Evolutionary conservation across 352 stramenopile species (phyloP), one percentile per base, ranked within the genome.

Genomic region (Globisporangium ultimum): DNA sequence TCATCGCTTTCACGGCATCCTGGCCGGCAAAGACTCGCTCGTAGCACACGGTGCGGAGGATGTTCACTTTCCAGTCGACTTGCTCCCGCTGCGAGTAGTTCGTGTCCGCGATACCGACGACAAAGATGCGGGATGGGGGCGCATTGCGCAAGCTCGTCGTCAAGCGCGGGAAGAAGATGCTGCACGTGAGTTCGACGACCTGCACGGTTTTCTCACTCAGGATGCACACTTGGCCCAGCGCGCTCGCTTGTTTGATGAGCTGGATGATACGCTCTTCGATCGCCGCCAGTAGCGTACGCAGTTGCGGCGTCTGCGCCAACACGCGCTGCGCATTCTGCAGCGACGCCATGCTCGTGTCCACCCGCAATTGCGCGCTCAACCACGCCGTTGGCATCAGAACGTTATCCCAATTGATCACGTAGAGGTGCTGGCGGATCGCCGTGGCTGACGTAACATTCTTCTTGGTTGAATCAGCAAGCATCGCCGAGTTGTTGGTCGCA

Each of bases 351-450:
- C 58, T 66, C 6, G n/a, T 53, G 2, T 51, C 53, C 34, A 81
- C 61, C 4, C 74, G 67, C n/a, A 87, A 58, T 22, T 73, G 53
- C 11, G 59, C 55, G 5, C 48, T 34, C 61, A 87, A 55, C 71
- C 69, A 87, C 41, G 66, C 28, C 53, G 68, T 65, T 2, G 76
- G 76, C 28, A 72, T 58, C 18, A 87, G 67, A 40, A 84, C 71
- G 46, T 87, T 73, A 42, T 87, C 74, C 76, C 73, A 87, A 58
- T 73, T 78, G 50, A 84, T 71, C 49, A 77, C 65, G 38, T 72
- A 49, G 49, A 67, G 62, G 41, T 80, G 62, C 40, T 45, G 42
- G 36, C 11, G 41, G 20, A 50, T 51, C 22, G 28, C 38, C 10
- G 38, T 3, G 2, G 38, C 38, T 2, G 10, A 3, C 10, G 38